Conservation (phyloP, 768 basidiomycete genomes). For the Clavaria fumosa region DNA sequence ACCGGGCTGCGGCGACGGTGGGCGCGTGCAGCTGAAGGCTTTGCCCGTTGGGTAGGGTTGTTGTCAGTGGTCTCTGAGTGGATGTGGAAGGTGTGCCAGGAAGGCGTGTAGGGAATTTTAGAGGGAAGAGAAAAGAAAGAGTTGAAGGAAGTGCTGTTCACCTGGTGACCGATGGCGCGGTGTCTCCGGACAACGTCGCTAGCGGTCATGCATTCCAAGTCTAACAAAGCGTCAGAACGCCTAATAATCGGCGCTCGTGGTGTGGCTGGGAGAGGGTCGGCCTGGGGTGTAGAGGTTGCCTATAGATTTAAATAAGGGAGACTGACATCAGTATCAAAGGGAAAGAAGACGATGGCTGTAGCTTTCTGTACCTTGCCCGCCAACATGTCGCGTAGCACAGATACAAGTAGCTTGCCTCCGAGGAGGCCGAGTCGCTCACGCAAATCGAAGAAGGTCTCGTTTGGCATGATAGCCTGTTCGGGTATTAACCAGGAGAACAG, state of each 20-base stretch:
- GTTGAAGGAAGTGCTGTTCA: conserved; percentile 12
- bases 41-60: neutral
- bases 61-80: conserved; percentile 4
- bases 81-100: too few species aligned
- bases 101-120: conserved; percentile 2
- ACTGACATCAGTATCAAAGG: too few species aligned
- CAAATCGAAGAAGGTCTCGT: conserved; percentile 37
- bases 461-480: conserved; percentile 34
- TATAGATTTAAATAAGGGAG: conserved; percentile 18
- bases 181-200: conserved; percentile 35
- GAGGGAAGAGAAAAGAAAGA: neutral
- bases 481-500: too few species aligned
- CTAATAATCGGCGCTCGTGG: conserved; percentile 48
- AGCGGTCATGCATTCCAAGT: conserved; percentile 45
- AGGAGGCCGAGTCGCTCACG: conserved; percentile 40
- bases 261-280: conserved; percentile 15
- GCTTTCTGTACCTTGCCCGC: conserved; percentile 38
- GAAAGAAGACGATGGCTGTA: conserved; percentile 8
- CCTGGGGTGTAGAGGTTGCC: conserved; percentile 38
- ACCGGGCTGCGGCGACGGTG: conserved; percentile 16
- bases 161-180: conserved; percentile 60
- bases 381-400: conserved; percentile 49
- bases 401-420: conserved; percentile 61
- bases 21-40: neutral
- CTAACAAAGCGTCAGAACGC: conserved; percentile 31